A percentile compares a stretch with the other conserved stretches of the same genome.
Evolutionary conservation across 2,329 filamentous ascomycete species (phyloP).

Genomic region (Cladophialophora yegresii): DNA sequence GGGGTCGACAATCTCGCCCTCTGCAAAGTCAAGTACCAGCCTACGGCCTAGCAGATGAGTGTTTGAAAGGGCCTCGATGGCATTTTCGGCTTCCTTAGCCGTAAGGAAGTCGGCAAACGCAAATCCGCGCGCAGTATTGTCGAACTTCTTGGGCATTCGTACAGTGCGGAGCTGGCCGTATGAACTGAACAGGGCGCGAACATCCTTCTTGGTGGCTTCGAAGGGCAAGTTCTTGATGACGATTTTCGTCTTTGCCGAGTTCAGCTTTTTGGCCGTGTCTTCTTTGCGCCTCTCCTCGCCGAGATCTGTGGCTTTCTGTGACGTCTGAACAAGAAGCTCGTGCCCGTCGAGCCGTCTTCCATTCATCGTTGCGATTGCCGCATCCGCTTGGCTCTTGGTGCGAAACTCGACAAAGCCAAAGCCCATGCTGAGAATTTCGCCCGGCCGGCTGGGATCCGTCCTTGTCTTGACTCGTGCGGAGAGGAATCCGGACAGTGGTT

Average conservation of each 20-base stretch:
- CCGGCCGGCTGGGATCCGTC: constrained; percentile 84
- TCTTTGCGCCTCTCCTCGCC: constrained; percentile 82
- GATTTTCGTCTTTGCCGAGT: constrained; percentile 80
- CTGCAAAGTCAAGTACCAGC: constrained; percentile 87
- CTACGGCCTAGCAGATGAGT: constrained; percentile 90
- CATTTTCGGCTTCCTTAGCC: constrained; percentile 83
- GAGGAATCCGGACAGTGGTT: constrained; percentile 80
- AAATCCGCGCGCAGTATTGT: constrained; percentile 84
- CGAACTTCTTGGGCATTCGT: constrained; percentile 92
- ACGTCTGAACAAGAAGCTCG: constrained; percentile 78
- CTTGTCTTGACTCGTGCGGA: constrained; percentile 92
- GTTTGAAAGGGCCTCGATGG: constrained; percentile 84
- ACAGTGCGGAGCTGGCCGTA: constrained; percentile 93
- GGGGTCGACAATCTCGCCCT: constrained; percentile 82
- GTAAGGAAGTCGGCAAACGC: constrained; percentile 96
- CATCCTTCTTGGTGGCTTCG: constrained; percentile 89
- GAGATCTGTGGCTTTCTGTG: constrained; percentile 82
- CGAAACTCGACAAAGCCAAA: constrained; percentile 94
- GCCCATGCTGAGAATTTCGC: constrained; percentile 90
- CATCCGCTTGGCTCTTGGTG: constrained; percentile 73
- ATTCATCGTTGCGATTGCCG: constrained; percentile 82
- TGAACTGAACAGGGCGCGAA: constrained; percentile 78
- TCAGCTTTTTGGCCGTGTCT: constrained; percentile 78
- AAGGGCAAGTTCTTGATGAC: constrained; percentile 98
- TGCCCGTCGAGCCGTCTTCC: constrained; percentile 85